A percentile compares a stretch with the other conserved stretches of the same genome.
These are phyloP conservation scores for Pholiota molesta DNA, from an alignment of 768 basidiomycete genomes.

Conservation along the genomic window DNA sequence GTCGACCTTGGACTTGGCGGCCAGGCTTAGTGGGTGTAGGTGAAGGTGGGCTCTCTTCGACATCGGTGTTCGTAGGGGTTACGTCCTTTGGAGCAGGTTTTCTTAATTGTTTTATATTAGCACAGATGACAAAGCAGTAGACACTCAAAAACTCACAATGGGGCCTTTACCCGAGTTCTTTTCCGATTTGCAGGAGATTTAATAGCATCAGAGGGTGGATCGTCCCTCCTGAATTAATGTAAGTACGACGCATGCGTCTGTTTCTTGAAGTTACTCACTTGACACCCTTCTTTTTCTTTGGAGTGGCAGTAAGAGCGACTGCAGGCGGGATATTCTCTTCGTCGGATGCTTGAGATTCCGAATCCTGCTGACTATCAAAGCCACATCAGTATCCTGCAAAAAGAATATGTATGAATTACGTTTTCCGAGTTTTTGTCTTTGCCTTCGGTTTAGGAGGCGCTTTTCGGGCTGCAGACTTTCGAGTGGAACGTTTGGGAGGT, in stretches of 20 bases:
- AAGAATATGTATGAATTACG: slow-evolving; percentile 4
- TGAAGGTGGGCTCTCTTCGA: slow-evolving; percentile 18
- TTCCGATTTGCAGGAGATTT: slow-evolving; percentile 32
- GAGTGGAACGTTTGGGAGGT: slow-evolving; percentile 19
- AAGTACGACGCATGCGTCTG: not conserved
- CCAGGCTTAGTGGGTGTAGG: slow-evolving; percentile 21
- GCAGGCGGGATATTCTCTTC: slow-evolving; percentile 25
- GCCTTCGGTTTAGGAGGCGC: slow-evolving; percentile 10
- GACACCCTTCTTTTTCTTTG: slow-evolving; percentile 33
- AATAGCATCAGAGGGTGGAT: slow-evolving; percentile 25
- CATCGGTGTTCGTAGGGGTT: slow-evolving; percentile 15
- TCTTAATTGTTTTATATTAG: slow-evolving; percentile 1
- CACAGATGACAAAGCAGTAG: not conserved
- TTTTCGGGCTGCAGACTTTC: slow-evolving; percentile 3
- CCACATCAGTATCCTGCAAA: not conserved
- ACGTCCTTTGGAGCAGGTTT: slow-evolving; percentile 14
- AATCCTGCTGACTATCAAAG: slow-evolving; percentile 13
- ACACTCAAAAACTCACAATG: slow-evolving; percentile 26
- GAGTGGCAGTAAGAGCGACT: slow-evolving; percentile 20
- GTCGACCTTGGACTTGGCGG: slow-evolving; percentile 16
- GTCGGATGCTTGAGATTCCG: slow-evolving; percentile 18
- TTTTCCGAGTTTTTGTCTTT: slow-evolving; percentile 9
- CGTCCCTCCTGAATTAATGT: slow-evolving; percentile 24
- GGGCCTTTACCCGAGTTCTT: slow-evolving; percentile 28
- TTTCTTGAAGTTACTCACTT: slow-evolving; percentile 26